Conservation (phyloP, 2,329 filamentous ascomycete species). For the Didymella pomorum region DNA sequence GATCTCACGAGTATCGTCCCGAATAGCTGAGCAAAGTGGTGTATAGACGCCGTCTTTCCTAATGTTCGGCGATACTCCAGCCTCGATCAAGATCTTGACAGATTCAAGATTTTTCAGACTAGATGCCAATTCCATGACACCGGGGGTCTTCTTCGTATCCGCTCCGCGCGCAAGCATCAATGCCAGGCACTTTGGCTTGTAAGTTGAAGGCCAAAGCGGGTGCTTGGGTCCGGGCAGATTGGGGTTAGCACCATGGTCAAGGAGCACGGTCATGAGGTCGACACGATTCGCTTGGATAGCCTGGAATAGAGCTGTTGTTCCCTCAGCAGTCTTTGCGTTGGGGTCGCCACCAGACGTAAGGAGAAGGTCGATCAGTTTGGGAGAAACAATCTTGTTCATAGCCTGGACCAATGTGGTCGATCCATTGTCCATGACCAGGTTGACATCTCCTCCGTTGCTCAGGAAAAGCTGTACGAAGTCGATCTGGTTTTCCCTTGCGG, state of each 20-base stretch:
- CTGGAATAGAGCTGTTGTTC: conserved; percentile 69
- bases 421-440: conserved; percentile 63
- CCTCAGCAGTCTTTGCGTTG: conserved; percentile 67
- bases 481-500: conserved; percentile 62
- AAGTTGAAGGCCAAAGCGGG: conserved; percentile 71
- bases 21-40: conserved; percentile 72
- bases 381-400: conserved; percentile 67
- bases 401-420: conserved; percentile 67
- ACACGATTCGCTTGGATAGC: conserved; percentile 65
- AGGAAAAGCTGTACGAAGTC: conserved; percentile 67
- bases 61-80: conserved; percentile 67
- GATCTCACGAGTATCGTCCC: conserved; percentile 70
- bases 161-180: conserved; percentile 67
- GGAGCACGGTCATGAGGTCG: conserved; percentile 63
- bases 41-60: conserved; percentile 74
- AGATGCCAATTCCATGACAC: conserved; percentile 70
- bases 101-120: conserved; percentile 71
- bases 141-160: conserved; percentile 66
- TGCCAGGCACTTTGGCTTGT: conserved; percentile 66
- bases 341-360: conserved; percentile 67
- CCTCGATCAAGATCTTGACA: conserved; percentile 64
- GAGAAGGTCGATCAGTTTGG: conserved; percentile 64
- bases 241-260: conserved; percentile 69
- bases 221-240: conserved; percentile 75
- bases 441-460: conserved; percentile 67